Evolutionary conservation across 2,329 filamentous ascomycete species (phyloP).

Genomic region (Epichloe uncinata): DNA sequence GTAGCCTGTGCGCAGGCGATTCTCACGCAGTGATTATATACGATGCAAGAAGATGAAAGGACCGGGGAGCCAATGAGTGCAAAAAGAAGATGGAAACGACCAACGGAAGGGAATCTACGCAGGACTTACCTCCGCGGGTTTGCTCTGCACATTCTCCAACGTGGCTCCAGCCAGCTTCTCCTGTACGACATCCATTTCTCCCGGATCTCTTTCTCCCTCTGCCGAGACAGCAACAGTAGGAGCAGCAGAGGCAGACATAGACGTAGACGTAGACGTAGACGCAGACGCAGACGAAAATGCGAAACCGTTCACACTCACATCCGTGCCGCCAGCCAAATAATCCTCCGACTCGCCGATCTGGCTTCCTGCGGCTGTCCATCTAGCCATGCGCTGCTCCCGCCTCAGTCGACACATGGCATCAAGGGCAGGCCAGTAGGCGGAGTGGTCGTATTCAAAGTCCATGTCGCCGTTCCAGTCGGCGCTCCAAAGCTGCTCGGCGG

Average conservation of each 20-base stretch:
- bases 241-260: neutral
- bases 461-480: constrained; percentile 62
- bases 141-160: constrained; percentile 1
- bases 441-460: constrained; percentile 85
- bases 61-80: neutral
- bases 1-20: neutral
- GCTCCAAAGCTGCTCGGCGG: constrained; percentile 68
- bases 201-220: neutral
- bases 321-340: constrained; percentile 57
- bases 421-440: constrained; percentile 77
- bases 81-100: neutral
- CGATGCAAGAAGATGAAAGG: neutral
- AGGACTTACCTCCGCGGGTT: neutral
- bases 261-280: neutral
- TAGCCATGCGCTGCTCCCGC: constrained; percentile 45
- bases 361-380: constrained; percentile 73
- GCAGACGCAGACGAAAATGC: constrained; percentile 10
- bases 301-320: constrained; percentile 21
- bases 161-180: constrained; percentile 8
- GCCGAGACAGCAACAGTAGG: neutral
- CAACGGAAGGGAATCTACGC: neutral
- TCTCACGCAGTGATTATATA: neutral
- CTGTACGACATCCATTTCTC: constrained; percentile 4
- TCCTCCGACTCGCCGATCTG: constrained; percentile 75
- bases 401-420: constrained; percentile 55